A percentile compares a stretch with the other conserved stretches of the same genome.
phyloP scores from a whole-genome alignment of 2,329 filamentous ascomycete species.

The Aspergillus amoenus region DNA sequence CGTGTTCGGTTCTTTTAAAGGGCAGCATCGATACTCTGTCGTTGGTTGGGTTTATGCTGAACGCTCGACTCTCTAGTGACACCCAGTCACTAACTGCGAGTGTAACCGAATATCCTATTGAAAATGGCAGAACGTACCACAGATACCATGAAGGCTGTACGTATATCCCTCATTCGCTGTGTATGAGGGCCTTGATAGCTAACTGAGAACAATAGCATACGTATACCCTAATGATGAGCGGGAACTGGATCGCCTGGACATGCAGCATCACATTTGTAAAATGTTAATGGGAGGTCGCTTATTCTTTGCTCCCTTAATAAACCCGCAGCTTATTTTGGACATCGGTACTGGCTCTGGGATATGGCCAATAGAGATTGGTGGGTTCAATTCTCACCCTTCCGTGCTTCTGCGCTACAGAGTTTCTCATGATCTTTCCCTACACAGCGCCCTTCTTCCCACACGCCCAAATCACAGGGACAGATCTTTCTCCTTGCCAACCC shows the following conservation, averaged over 20 bases:
- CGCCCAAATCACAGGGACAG: constrained; percentile 61
- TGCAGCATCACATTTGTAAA: constrained; percentile 56
- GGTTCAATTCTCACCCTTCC: constrained; percentile 11
- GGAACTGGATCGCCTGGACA: constrained; percentile 56
- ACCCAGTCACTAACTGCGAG: constrained; percentile 45
- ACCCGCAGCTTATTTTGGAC: constrained; percentile 54
- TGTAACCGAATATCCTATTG: constrained; percentile 44
- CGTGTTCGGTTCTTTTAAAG: not conserved
- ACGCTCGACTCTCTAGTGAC: constrained; percentile 24
- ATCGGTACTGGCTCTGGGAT: constrained; percentile 63
- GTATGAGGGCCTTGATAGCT: constrained; percentile 6
- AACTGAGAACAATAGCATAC: constrained; percentile 33
- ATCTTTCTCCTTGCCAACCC: constrained; percentile 68
- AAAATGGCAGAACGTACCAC: constrained; percentile 46
- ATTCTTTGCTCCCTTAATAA: constrained; percentile 47
- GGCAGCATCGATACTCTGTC: not conserved
- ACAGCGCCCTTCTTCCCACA: constrained; percentile 51
- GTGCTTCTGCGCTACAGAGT: constrained; percentile 12
- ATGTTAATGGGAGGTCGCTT: constrained; percentile 46
- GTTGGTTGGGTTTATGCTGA: not conserved
- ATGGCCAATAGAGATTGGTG: constrained; percentile 68
- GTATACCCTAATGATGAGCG: constrained; percentile 54
- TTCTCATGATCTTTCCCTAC: constrained; percentile 7
- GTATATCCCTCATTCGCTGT: constrained; percentile 11
- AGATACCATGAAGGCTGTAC: constrained; percentile 46